Percentiles rank a stretch among this genome's conserved stretches.
These are phyloP conservation scores for Xerocomus amazonicus DNA, from an alignment of 1,284 basidiomycete species.

Conservation along the genomic window DNA sequence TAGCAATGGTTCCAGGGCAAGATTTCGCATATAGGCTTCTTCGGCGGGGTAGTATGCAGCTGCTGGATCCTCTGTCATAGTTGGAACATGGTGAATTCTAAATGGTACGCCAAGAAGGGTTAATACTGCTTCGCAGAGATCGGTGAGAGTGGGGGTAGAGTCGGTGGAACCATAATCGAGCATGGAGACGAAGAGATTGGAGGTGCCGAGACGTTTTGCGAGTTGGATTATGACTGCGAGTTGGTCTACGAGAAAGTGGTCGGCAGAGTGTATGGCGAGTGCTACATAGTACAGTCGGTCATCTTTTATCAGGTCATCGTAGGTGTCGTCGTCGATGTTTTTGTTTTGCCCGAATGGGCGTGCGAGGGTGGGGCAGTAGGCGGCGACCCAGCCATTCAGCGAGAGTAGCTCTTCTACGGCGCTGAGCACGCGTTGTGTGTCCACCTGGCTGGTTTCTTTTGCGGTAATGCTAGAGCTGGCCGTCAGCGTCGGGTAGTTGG, in stretches of 20 bases:
- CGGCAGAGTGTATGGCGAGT: slow-evolving; percentile 91
- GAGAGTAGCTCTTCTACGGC: slow-evolving; percentile 89
- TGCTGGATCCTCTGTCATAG: slow-evolving; percentile 82
- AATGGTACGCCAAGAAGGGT: slow-evolving; percentile 89
- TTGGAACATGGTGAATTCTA: slow-evolving; percentile 80
- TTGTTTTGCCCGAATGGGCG: slow-evolving; percentile 89
- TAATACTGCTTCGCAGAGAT: slow-evolving; percentile 89
- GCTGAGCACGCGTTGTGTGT: slow-evolving; percentile 81
- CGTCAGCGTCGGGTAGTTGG: background rate
- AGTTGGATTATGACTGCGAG: slow-evolving; percentile 94
- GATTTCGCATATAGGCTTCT: slow-evolving; percentile 88
- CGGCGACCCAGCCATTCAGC: slow-evolving; percentile 99
- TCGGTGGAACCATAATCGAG: slow-evolving; percentile 91
- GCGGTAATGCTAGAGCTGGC: slow-evolving; percentile 59
- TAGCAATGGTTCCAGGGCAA: slow-evolving; percentile 85
- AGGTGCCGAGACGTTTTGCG: slow-evolving; percentile 80
- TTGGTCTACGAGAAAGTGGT: slow-evolving; percentile 96
- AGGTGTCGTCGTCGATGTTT: slow-evolving; percentile 77
- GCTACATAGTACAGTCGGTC: slow-evolving; percentile 91
- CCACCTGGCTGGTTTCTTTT: slow-evolving; percentile 80
- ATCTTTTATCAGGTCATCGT: slow-evolving; percentile 79
- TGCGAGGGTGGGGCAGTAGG: slow-evolving; percentile 84
- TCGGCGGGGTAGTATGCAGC: slow-evolving; percentile 92
- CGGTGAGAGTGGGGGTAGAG: slow-evolving; percentile 87
- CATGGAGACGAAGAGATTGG: slow-evolving; percentile 92